Base-by-base conservation (phyloP, 164 flowering plant genomes). In the Magnolia changhungtana region DNA sequence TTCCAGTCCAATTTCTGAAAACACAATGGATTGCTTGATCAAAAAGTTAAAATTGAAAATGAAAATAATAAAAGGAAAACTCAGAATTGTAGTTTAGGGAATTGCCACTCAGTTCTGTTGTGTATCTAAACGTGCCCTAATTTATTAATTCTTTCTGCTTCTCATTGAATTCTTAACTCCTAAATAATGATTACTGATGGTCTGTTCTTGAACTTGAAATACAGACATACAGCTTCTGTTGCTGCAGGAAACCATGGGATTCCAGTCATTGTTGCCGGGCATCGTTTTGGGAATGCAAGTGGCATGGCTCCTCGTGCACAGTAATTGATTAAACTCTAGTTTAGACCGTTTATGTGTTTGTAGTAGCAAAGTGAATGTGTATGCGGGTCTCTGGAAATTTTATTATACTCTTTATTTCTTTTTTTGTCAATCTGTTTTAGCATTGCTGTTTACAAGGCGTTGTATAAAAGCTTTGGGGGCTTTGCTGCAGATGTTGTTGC, bases 401-500 rank as follows among this genome's bases (percentile, higher is more conserved):
- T 77, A 65, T 72, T 63, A 37, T 37, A 0, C 45, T 55, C 64
- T 69, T 16, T 69, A 0, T 71, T 55, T 55, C 10, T 55, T 16
- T 55, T 55, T 55, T 55, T 10, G n/a, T 58, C 51, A 23, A 50
- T 63, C 18, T 64, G 66, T 79, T 86, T 82, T 80, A 94, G 99
- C 80, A 82, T 96, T 81, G 92, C 98, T 79, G 89, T 96, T 77
- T 94, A 96, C 86, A 96, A 96, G 89, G 95, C 99, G 67, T 77
- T 96, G 76, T 96, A 94, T 87, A 96, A 89, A 84, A 88, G 97
- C 78, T 96, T 96, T 80, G 99, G 99, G 80, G 99, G 99, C 67
- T 96, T 96, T 80, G 98, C 98, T 80, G 99, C 99, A 11, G 99
- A 96, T 86, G 97, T 96, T 74, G 99, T 96, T 81, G 98, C 99